Percentiles rank a stretch among this genome's conserved stretches.
These are phyloP conservation scores for Fonsecaea pugnacius DNA, from an alignment of 2,329 filamentous ascomycete species.

Conservation along the genomic window DNA sequence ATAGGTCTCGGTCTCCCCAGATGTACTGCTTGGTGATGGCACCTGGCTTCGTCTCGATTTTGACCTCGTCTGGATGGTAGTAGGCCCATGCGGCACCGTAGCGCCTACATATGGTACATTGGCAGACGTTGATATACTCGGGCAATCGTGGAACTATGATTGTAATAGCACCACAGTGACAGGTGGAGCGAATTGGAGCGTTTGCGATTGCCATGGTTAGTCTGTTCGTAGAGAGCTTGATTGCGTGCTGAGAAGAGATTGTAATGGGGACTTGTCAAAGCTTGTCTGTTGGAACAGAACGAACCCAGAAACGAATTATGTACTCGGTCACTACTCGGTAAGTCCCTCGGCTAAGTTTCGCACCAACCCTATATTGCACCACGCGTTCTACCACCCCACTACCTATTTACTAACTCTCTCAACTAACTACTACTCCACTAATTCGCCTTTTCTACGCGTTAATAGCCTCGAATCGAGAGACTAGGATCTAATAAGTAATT, in stretches of 20 bases:
- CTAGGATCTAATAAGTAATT: conserved; percentile 6
- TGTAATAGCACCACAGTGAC: conserved; percentile 39
- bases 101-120: conserved; percentile 41
- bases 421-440: conserved; percentile 1
- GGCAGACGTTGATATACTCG: conserved; percentile 38
- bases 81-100: conserved; percentile 42
- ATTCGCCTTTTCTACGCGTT: neutral
- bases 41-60: conserved; percentile 31
- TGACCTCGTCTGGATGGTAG: conserved; percentile 39
- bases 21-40: conserved; percentile 23
- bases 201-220: no score
- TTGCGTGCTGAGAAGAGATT: no score
- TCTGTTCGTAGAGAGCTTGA: no score
- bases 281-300: no score
- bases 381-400: neutral
- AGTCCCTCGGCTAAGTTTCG: no score
- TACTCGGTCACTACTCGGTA: no score
- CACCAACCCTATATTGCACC: conserved; percentile 1
- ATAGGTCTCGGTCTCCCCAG: conserved; percentile 28
- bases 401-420: neutral
- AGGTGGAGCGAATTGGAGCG: conserved; percentile 24
- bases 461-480: conserved; percentile 17
- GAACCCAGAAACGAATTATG: no score
- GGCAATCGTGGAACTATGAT: conserved; percentile 38
- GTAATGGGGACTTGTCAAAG: no score